Evolutionary conservation across 1,139 yeast genomes (phyloP).

Genomic region (Debaryomyces psychrophilus): DNA sequence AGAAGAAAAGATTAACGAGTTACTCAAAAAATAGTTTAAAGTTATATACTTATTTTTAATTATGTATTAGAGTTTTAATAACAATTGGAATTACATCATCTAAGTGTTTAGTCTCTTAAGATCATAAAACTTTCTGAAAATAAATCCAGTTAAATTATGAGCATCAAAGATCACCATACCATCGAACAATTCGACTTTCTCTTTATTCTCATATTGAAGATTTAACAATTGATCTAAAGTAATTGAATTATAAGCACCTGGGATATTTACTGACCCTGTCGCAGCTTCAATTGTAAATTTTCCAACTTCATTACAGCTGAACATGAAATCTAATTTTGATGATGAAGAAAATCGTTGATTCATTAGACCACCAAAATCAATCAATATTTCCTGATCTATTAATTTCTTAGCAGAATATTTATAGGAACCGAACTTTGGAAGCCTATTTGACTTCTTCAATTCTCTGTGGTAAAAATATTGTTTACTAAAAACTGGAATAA

Average conservation of each 20-base stretch:
- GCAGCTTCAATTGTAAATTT: slow-evolving; percentile 71
- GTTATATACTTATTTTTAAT: slow-evolving; percentile 7
- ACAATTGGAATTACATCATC: slow-evolving; percentile 4
- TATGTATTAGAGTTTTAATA: slow-evolving; percentile 1
- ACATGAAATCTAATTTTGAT: slow-evolving; percentile 73
- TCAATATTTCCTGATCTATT: slow-evolving; percentile 69
- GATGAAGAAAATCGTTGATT: slow-evolving; percentile 46
- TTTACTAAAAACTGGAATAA: slow-evolving; percentile 69
- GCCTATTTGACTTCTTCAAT: slow-evolving; percentile 64
- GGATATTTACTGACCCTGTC: slow-evolving; percentile 43
- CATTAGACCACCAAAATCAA: slow-evolving; percentile 56
- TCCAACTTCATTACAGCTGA: slow-evolving; percentile 76
- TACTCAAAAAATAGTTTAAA: slow-evolving; percentile 24
- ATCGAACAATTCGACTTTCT: slow-evolving; percentile 57
- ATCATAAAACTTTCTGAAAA: slow-evolving; percentile 74
- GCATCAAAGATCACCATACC: slow-evolving; percentile 70
- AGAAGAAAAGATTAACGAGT: slow-evolving; percentile 45
- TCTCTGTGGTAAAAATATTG: slow-evolving; percentile 81
- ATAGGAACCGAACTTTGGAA: slow-evolving; percentile 82
- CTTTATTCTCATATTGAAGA: slow-evolving; percentile 64
- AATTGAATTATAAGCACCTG: slow-evolving; percentile 57
- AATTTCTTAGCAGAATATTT: slow-evolving; percentile 79
- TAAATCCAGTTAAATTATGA: slow-evolving; percentile 63
- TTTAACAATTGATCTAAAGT: slow-evolving; percentile 71
- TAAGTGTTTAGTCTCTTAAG: slow-evolving; percentile 26